phyloP scores from a whole-genome alignment of 2,329 filamentous ascomycete genomes.

The Thelonectria rubi region DNA sequence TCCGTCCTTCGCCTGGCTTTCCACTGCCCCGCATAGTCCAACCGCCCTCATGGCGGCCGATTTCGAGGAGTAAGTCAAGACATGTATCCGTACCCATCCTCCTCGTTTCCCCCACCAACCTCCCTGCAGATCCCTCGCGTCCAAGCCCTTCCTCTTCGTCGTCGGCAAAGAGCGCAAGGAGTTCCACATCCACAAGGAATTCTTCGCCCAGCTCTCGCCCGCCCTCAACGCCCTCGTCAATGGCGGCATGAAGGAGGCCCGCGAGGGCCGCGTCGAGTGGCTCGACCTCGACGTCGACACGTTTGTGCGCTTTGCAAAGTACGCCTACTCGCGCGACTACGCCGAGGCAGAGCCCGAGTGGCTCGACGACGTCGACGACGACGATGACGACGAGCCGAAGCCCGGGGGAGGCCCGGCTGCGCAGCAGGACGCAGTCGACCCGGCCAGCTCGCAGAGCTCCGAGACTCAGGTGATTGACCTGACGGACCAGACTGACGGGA shows the following conservation, averaged over 20 bases:
- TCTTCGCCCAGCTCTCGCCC: slow-evolving; percentile 35
- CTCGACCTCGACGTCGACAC: slow-evolving; percentile 38
- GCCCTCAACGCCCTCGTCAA: slow-evolving; percentile 38
- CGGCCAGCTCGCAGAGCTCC: not conserved
- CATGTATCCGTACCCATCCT: no score
- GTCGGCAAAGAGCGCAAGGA: slow-evolving; percentile 35
- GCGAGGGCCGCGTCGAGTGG: slow-evolving; percentile 38
- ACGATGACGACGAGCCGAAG: not conserved
- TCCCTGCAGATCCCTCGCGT: slow-evolving; percentile 34
- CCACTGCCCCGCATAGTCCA: no score
- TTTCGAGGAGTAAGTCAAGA: slow-evolving; percentile 35
- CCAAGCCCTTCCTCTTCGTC: slow-evolving; percentile 40
- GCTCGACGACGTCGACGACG: not conserved
- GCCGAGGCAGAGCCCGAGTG: slow-evolving; percentile 28
- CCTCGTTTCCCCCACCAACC: not conserved
- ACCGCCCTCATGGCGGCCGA: not conserved
- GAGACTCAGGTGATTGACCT: slow-evolving; percentile 7
- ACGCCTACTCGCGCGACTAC: slow-evolving; percentile 39
- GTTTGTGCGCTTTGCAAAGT: slow-evolving; percentile 42
- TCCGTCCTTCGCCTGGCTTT: no score
- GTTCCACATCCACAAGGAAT: slow-evolving; percentile 39
- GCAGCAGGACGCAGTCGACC: not conserved
- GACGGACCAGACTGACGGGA: slow-evolving; percentile 4
- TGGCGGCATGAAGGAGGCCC: slow-evolving; percentile 39
- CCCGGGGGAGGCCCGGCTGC: not conserved